Conservation (phyloP, 441 rosid genomes). For the Euphorbia corollata region DNA sequence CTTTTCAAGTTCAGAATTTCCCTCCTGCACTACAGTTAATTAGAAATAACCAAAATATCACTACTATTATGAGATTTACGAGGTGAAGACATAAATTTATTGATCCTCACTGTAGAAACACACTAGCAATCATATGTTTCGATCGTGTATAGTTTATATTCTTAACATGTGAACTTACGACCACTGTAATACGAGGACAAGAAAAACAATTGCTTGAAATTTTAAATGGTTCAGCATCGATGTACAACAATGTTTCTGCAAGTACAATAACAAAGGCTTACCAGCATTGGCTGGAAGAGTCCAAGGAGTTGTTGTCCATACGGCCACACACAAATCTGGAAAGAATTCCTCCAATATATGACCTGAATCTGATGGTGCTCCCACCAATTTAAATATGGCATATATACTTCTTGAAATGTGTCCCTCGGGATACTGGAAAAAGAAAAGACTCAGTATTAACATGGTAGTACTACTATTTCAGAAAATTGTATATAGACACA, state of each 20-base stretch:
- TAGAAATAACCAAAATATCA: neutral
- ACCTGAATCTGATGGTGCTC: conserved; percentile 34
- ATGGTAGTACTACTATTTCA: conserved; percentile 11
- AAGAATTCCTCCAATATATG: conserved; percentile 54
- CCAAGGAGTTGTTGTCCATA: conserved; percentile 99
- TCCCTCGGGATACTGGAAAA: conserved; percentile 86
- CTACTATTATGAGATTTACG: neutral
- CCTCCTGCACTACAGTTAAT: neutral
- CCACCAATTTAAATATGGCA: conserved; percentile 56
- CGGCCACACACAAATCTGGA: conserved; percentile 72
- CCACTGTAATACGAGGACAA: neutral
- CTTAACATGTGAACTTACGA: conserved; percentile 1
- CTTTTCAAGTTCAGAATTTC: neutral
- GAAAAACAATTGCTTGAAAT: neutral
- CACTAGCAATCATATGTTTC: neutral
- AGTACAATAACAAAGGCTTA: conserved; percentile 21
- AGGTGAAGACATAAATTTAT: neutral
- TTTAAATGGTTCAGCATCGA: neutral
- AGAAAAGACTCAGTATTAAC: conserved; percentile 15
- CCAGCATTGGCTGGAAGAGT: conserved; percentile 97
- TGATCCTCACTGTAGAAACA: neutral
- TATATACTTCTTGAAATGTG: conserved; percentile 92
- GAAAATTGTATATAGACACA: conserved; percentile 12
- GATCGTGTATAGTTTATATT: neutral
- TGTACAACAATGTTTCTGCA: neutral